Percentiles rank a stretch among this genome's conserved stretches.
Evolutionary conservation across 306 rosid genomes (phyloP).

Genomic region (Inga leiocalycina): DNA sequence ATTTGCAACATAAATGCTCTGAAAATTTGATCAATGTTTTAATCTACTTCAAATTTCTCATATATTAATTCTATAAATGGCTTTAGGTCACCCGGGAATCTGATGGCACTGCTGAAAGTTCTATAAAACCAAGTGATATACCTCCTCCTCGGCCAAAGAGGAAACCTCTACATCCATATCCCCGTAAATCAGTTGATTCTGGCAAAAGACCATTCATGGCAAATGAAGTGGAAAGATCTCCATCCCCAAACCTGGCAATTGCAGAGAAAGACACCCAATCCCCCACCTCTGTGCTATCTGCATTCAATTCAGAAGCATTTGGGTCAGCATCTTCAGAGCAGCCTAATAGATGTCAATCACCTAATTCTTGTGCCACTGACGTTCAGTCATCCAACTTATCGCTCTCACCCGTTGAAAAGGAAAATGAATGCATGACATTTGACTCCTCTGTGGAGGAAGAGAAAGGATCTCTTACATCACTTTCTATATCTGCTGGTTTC

Average conservation of each 20-base stretch:
- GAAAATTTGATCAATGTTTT: not conserved
- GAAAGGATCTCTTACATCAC: constrained; percentile 44
- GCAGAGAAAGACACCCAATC: constrained; percentile 69
- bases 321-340: constrained; percentile 52
- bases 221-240: constrained; percentile 60
- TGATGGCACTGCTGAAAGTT: constrained; percentile 54
- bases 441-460: constrained; percentile 55
- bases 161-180: constrained; percentile 95
- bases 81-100: constrained; percentile 76
- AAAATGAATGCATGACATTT: constrained; percentile 51
- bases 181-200: constrained; percentile 67
- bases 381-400: constrained; percentile 51
- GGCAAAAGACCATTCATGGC: constrained; percentile 40
- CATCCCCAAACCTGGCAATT: constrained; percentile 50
- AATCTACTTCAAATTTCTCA: constrained; percentile 20
- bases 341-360: constrained; percentile 60
- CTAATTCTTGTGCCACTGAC: constrained; percentile 72
- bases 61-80: constrained; percentile 28
- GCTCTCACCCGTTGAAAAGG: constrained; percentile 59
- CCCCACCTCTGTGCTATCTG: constrained; percentile 75
- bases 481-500: constrained; percentile 37
- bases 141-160: constrained; percentile 99
- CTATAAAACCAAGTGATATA: constrained; percentile 68
- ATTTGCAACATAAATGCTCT: not conserved
- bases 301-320: constrained; percentile 58